Conservation (phyloP, 805 yeast genomes). For the Wickerhamiella vanderwaltii region DNA sequence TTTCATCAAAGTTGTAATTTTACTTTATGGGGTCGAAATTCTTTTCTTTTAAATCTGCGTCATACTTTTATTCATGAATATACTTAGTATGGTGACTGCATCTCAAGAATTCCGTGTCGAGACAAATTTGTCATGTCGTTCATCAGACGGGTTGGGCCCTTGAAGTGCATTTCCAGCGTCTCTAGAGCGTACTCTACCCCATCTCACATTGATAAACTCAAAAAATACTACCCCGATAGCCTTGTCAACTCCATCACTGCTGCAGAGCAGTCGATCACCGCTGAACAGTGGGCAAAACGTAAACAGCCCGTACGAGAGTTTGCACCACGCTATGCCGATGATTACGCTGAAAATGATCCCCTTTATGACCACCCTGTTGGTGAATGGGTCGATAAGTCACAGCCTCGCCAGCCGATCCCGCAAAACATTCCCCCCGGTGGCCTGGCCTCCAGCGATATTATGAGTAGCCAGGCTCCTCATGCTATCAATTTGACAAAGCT, state of each 20-base stretch:
- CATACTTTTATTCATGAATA: too few relatives aligned
- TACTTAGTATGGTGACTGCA: too few relatives aligned
- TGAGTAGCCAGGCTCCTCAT: slow-evolving; percentile 22
- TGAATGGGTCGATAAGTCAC: slow-evolving; percentile 36
- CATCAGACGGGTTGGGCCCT: too few relatives aligned
- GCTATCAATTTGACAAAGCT: slow-evolving; percentile 26
- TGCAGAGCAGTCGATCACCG: slow-evolving; percentile 65
- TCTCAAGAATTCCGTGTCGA: too few relatives aligned
- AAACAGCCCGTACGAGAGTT: slow-evolving; percentile 38
- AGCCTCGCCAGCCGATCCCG: slow-evolving; percentile 49
- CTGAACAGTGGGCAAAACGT: slow-evolving; percentile 42
- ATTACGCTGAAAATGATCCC: slow-evolving; percentile 57
- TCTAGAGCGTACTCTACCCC: too few relatives aligned
- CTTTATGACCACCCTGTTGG: slow-evolving; percentile 55
- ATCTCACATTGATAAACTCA: slow-evolving; percentile 42
- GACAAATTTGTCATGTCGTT: too few relatives aligned
- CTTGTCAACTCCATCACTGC: slow-evolving; percentile 68
- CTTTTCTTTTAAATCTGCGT: too few relatives aligned
- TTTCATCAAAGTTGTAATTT: too few relatives aligned
- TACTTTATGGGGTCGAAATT: too few relatives aligned
- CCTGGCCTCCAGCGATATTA: slow-evolving; percentile 25
- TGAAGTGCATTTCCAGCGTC: too few relatives aligned
- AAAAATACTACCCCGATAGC: slow-evolving; percentile 71
- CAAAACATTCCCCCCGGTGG: slow-evolving; percentile 41
- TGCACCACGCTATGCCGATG: slow-evolving; percentile 61